Evolutionary conservation across 495 filamentous ascomycete genomes (phyloP).

Genomic region (Penicillium arizonense): DNA sequence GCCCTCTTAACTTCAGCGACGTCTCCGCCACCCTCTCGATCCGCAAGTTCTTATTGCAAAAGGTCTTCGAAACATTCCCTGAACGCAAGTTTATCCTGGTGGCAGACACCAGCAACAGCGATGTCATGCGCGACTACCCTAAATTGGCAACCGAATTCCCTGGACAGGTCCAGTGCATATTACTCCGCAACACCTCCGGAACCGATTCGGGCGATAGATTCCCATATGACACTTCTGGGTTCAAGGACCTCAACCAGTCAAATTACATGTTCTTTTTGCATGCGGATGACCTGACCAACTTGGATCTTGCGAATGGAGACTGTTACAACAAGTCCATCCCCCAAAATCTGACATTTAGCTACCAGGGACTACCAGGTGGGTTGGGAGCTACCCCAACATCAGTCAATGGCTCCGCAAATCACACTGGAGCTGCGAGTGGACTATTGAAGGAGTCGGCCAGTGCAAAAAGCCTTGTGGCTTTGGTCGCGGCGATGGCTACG

Average conservation of each 20-base stretch:
- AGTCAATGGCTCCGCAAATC: slow-evolving; percentile 16
- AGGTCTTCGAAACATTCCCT: slow-evolving; percentile 74
- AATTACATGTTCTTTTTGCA: slow-evolving; percentile 77
- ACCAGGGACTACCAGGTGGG: slow-evolving; percentile 57
- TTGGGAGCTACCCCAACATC: slow-evolving; percentile 8
- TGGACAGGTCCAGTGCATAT: slow-evolving; percentile 73
- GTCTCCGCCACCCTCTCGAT: slow-evolving; percentile 67
- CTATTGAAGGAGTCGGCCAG: slow-evolving; percentile 1
- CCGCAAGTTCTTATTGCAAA: slow-evolving; percentile 63
- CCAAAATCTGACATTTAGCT: slow-evolving; percentile 69
- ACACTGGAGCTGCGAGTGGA: slow-evolving; percentile 15
- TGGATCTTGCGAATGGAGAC: slow-evolving; percentile 69
- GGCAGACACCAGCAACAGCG: slow-evolving; percentile 74
- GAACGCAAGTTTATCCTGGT: slow-evolving; percentile 72
- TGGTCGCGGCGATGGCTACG: slow-evolving; percentile 10
- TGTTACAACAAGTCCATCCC: slow-evolving; percentile 61
- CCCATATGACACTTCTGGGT: slow-evolving; percentile 73
- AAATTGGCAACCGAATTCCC: slow-evolving; percentile 62
- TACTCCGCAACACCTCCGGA: slow-evolving; percentile 68
- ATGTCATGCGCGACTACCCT: slow-evolving; percentile 75
- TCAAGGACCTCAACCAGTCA: slow-evolving; percentile 58
- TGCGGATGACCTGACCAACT: slow-evolving; percentile 62
- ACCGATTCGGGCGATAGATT: slow-evolving; percentile 63
- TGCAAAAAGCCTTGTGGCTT: slow-evolving; percentile 6
- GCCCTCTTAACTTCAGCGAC: slow-evolving; percentile 77